Evolutionary conservation across 257 asterid genomes (phyloP).

Genomic region (Osmanthus fragrans): DNA sequence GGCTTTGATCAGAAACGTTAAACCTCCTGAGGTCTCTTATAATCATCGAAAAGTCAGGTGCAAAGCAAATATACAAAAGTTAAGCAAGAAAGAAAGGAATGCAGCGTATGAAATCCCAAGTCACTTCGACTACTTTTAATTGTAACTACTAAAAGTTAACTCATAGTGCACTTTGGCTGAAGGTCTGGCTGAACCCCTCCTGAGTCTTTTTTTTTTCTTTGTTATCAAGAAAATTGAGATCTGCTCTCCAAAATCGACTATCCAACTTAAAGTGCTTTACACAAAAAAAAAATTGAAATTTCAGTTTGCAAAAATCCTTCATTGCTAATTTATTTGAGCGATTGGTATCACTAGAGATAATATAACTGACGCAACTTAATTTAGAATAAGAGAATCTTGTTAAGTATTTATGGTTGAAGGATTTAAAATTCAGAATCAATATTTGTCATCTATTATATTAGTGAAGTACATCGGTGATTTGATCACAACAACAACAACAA

Average conservation of each 20-base stretch:
- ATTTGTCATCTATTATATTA: too few species aligned
- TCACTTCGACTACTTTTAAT: slow-evolving; percentile 48
- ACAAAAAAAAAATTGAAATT: too few species aligned
- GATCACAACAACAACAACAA: too few species aligned
- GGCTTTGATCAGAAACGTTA: slow-evolving; percentile 64
- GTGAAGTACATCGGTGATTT: too few species aligned
- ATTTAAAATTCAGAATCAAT: too few species aligned
- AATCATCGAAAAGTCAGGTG: slow-evolving; percentile 27
- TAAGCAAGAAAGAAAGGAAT: slow-evolving; percentile 46
- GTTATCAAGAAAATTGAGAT: too few species aligned
- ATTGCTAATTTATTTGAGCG: not conserved
- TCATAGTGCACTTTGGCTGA: not conserved
- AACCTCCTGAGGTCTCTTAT: slow-evolving; percentile 45
- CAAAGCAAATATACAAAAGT: slow-evolving; percentile 14
- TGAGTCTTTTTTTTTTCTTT: too few species aligned
- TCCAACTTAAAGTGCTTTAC: not conserved
- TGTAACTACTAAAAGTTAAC: not conserved
- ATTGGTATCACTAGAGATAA: not conserved
- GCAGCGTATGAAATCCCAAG: slow-evolving; percentile 47
- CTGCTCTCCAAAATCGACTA: too few species aligned
- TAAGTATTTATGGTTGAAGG: too few species aligned
- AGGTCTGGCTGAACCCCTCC: not conserved
- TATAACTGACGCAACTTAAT: too few species aligned
- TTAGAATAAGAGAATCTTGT: too few species aligned
- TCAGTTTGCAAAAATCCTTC: too few species aligned